These are phyloP conservation scores for Xylaria scruposa DNA, from an alignment of 495 filamentous ascomycete species.

Conservation along the genomic window DNA sequence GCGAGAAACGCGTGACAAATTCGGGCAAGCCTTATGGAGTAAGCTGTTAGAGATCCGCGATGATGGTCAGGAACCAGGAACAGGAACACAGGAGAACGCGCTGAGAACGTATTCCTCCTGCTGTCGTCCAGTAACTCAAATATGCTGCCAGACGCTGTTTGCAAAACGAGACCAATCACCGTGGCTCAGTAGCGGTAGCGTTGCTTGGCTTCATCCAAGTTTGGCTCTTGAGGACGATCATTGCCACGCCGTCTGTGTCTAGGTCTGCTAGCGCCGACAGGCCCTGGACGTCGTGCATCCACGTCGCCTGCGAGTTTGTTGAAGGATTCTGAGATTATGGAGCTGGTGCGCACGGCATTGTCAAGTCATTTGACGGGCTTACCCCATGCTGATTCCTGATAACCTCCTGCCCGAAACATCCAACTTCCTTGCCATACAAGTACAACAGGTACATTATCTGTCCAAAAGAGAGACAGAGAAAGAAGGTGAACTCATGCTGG, in stretches of 20 bases:
- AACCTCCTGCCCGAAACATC: constrained; percentile 22
- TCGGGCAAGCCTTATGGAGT: constrained; percentile 10
- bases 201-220: background rate
- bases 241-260: constrained; percentile 18
- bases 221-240: background rate
- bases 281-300: constrained; percentile 3
- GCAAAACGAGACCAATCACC: background rate
- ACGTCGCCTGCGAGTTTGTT: background rate
- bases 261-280: constrained; percentile 8
- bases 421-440: background rate
- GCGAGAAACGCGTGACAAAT: constrained; percentile 23
- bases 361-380: constrained; percentile 22
- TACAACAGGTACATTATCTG: background rate
- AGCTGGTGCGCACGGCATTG: constrained; percentile 5
- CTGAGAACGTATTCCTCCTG: background rate
- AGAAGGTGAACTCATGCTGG: background rate
- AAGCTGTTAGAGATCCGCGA: constrained; percentile 11
- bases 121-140: constrained; percentile 9
- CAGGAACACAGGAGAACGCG: background rate
- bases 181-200: background rate
- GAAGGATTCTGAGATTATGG: constrained; percentile 23
- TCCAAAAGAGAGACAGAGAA: background rate
- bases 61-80: background rate
- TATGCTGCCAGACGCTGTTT: background rate
- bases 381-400: constrained; percentile 5